These are phyloP conservation scores for Diplocarpon mali DNA, from an alignment of 2,329 filamentous ascomycete genomes.

Conservation along the genomic window DNA sequence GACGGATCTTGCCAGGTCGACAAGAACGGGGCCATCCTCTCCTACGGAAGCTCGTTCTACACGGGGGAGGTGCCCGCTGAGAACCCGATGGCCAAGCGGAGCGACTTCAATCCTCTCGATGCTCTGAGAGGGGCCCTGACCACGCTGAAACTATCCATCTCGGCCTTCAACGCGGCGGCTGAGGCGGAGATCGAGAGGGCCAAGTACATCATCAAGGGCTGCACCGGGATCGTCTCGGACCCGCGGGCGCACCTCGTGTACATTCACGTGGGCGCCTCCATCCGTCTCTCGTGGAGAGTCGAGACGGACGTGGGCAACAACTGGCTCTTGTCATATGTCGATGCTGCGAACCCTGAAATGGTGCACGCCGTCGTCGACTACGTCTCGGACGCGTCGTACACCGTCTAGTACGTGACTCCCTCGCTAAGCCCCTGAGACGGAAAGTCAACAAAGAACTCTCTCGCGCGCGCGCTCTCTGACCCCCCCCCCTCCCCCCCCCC, in stretches of 20 bases:
- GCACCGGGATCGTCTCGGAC: slow-evolving; percentile 1
- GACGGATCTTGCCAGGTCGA: not conserved
- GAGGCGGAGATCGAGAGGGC: not conserved
- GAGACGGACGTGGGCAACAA: slow-evolving; percentile 5
- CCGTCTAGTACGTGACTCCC: not conserved
- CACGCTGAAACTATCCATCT: not conserved
- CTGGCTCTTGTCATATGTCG: slow-evolving; percentile 2
- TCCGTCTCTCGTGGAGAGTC: slow-evolving; percentile 1
- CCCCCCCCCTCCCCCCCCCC: too few species aligned
- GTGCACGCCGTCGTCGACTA: slow-evolving; percentile 4
- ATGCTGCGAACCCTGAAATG: slow-evolving; percentile 1
- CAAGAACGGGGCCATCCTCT: not conserved
- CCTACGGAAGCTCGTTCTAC: slow-evolving; percentile 39
- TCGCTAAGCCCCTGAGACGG: too few species aligned
- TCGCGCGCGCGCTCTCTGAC: too few species aligned
- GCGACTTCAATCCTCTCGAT: slow-evolving; percentile 21
- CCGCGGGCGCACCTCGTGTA: slow-evolving; percentile 2
- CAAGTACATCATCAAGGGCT: slow-evolving; percentile 2
- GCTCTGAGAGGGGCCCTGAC: not conserved
- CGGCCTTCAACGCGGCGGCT: not conserved
- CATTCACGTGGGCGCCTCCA: not conserved
- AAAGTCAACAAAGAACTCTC: too few species aligned
- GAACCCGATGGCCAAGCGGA: slow-evolving; percentile 31
- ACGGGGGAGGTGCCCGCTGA: slow-evolving; percentile 33
- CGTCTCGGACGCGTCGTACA: slow-evolving; percentile 3